These are phyloP conservation scores for Takashimella tepidaria DNA, from an alignment of 1,284 basidiomycete genomes.

Conservation along the genomic window DNA sequence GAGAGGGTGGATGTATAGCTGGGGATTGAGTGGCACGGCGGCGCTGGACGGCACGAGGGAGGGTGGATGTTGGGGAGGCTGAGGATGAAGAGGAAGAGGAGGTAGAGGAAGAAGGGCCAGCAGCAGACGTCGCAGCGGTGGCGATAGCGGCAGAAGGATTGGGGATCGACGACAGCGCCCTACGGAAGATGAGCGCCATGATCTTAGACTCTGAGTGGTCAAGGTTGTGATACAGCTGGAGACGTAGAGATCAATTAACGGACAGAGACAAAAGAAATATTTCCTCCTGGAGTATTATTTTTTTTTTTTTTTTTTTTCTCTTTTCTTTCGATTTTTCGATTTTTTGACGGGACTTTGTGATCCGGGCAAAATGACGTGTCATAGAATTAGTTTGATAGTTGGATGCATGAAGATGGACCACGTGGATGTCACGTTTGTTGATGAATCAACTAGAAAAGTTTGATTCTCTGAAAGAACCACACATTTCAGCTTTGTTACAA, in stretches of 20 bases:
- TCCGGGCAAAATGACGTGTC: no score
- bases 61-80: slow-evolving; percentile 20
- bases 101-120: slow-evolving; percentile 15
- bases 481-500: no score
- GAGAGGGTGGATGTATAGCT: slow-evolving; percentile 12
- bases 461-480: no score
- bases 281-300: no score
- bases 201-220: slow-evolving; percentile 4
- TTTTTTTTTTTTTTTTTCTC: background rate
- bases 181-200: slow-evolving; percentile 39
- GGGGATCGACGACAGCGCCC: slow-evolving; percentile 21
- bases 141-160: slow-evolving; percentile 12
- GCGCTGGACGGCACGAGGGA: slow-evolving; percentile 32
- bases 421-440: no score
- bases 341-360: no score
- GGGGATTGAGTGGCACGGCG: slow-evolving; percentile 26
- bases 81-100: slow-evolving; percentile 12
- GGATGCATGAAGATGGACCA: no score
- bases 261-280: no score
- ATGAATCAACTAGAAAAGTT: no score
- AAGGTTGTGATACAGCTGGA: background rate
- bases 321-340: slow-evolving; percentile 3
- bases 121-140: slow-evolving; percentile 14
- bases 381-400: no score
- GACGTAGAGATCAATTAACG: no score